phyloP scores from a whole-genome alignment of 179 eudicot genomes.

The Heliamphora pulchella region DNA sequence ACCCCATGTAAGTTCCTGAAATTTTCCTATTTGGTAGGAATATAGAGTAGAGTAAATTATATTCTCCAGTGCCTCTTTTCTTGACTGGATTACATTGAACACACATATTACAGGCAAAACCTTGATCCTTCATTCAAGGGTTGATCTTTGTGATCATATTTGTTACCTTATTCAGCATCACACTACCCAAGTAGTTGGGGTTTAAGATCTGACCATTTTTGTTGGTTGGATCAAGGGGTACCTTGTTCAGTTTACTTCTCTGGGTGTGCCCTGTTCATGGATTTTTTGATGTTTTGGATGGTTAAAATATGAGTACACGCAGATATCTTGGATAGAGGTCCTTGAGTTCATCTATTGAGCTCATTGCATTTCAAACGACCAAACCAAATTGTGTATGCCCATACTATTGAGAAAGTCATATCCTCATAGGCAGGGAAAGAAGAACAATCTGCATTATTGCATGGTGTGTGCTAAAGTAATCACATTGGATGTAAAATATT shows the following conservation, averaged over 20 bases:
- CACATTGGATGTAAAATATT: too few relatives aligned
- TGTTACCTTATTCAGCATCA: neutral
- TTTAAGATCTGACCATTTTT: neutral
- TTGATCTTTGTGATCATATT: neutral
- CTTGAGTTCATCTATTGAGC: too few relatives aligned
- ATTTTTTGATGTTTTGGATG: neutral
- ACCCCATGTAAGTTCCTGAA: slow-evolving; percentile 72
- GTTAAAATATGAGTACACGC: neutral
- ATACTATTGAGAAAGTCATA: too few relatives aligned
- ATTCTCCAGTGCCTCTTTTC: slow-evolving; percentile 5
- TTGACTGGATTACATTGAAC: neutral
- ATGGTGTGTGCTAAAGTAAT: too few relatives aligned
- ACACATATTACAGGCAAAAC: neutral
- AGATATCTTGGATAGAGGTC: too few relatives aligned
- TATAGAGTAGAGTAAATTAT: neutral
- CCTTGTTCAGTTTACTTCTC: neutral
- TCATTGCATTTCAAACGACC: too few relatives aligned
- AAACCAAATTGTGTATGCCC: too few relatives aligned
- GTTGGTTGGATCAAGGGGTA: neutral
- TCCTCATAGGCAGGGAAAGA: too few relatives aligned
- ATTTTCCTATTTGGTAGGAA: neutral
- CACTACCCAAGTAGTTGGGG: slow-evolving; percentile 2
- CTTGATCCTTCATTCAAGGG: neutral
- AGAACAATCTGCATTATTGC: too few relatives aligned
- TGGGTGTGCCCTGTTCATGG: neutral